Percentiles rank a stretch among this genome's conserved stretches.
Evolutionary conservation across 139 green algal species (phyloP).

Genomic region (Chlorella sp.): DNA sequence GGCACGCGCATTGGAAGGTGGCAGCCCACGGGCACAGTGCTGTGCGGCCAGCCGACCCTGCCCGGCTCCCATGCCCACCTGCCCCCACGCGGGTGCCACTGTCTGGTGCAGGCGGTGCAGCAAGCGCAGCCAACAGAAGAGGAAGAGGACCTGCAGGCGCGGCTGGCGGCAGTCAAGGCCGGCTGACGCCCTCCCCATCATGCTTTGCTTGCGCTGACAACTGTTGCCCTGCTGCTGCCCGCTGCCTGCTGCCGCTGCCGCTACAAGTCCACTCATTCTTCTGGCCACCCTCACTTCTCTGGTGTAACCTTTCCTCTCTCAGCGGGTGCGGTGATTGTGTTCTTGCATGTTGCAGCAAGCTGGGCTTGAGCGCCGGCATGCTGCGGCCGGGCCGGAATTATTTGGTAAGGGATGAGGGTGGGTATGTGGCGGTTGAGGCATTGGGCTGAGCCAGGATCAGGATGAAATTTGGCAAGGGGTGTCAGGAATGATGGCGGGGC

Average conservation of each 20-base stretch:
- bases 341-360: background rate
- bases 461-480: too few species aligned
- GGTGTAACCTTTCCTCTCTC: background rate
- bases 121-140: constrained; percentile 7
- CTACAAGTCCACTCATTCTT: background rate
- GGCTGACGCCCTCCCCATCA: background rate
- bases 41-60: background rate
- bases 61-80: background rate
- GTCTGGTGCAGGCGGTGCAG: constrained; percentile 4
- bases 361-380: too few species aligned
- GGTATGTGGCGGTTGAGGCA: too few species aligned
- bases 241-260: background rate
- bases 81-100: background rate
- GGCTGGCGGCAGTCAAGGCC: constrained; percentile 23
- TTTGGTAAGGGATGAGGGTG: too few species aligned
- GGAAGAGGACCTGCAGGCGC: constrained; percentile 30
- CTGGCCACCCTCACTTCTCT: background rate
- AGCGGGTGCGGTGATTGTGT: too few species aligned
- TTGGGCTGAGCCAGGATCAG: too few species aligned
- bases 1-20: too few species aligned
- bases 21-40: too few species aligned
- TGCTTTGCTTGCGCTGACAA: too few species aligned
- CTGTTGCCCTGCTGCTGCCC: too few species aligned
- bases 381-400: too few species aligned
- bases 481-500: too few species aligned